phyloP scores from a whole-genome alignment of 495 filamentous ascomycete species.

The Staphylotrichum longicolle region DNA sequence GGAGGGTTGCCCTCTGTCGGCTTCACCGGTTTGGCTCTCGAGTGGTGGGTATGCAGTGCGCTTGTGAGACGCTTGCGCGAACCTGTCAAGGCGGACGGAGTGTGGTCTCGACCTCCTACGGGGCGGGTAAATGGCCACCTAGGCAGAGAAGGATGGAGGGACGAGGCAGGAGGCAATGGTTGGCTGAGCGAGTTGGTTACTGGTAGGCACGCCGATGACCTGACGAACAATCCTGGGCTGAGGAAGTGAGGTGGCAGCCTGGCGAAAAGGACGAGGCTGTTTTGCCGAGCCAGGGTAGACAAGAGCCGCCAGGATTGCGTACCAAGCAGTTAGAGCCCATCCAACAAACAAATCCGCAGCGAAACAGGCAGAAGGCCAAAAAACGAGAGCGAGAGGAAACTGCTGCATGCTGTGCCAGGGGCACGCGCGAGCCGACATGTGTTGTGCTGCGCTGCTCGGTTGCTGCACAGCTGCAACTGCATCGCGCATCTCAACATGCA shows the following conservation, averaged over 20 bases:
- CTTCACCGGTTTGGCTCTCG: conserved; percentile 17
- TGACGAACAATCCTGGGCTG: too few relatives aligned
- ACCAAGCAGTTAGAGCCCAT: too few relatives aligned
- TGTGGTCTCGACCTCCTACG: background rate
- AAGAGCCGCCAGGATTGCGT: too few relatives aligned
- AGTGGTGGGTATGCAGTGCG: conserved; percentile 13
- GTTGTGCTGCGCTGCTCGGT: conserved; percentile 4
- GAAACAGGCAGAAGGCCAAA: background rate
- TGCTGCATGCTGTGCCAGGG: conserved; percentile 7
- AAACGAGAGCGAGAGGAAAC: background rate
- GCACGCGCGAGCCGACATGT: conserved; percentile 14
- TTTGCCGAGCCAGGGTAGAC: too few relatives aligned
- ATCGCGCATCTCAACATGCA: background rate
- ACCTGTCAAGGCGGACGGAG: background rate
- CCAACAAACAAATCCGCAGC: background rate
- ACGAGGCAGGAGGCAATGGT: too few relatives aligned
- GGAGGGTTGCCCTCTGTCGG: conserved; percentile 14
- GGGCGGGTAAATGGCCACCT: too few relatives aligned
- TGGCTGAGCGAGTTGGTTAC: too few relatives aligned
- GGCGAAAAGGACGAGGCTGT: too few relatives aligned
- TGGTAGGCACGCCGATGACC: too few relatives aligned
- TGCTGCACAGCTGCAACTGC: conserved; percentile 3
- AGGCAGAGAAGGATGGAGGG: too few relatives aligned
- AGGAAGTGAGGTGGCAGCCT: too few relatives aligned
- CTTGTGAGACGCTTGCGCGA: conserved; percentile 4